Evolutionary conservation across 495 filamentous ascomycete genomes (phyloP).

Genomic region (Rhypophila decipiens): DNA sequence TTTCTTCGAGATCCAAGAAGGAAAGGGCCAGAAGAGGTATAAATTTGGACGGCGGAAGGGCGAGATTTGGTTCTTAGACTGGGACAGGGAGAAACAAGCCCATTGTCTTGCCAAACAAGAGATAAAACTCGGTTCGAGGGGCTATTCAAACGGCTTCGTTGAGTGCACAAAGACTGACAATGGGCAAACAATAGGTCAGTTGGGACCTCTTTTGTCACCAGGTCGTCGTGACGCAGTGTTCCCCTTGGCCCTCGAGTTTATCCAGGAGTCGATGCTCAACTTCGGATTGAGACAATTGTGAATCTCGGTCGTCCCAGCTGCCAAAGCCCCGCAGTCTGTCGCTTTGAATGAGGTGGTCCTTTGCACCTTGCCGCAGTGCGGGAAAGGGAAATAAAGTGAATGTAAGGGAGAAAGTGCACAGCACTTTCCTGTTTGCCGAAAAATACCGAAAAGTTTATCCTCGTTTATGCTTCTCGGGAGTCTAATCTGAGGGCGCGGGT

Average conservation of each 20-base stretch:
- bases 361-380: too few relatives aligned
- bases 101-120: background rate
- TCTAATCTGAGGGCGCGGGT: background rate
- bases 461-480: background rate
- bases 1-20: too few relatives aligned
- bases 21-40: too few relatives aligned
- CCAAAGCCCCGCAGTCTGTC: background rate
- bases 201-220: background rate
- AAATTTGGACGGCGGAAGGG: too few relatives aligned
- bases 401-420: background rate
- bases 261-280: too few relatives aligned
- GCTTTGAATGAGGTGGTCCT: background rate
- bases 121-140: too few relatives aligned
- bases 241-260: slow-evolving; percentile 1
- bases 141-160: too few relatives aligned
- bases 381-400: background rate
- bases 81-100: too few relatives aligned
- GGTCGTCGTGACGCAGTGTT: slow-evolving; percentile 1
- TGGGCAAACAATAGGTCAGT: slow-evolving; percentile 4
- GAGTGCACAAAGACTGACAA: slow-evolving; percentile 4
- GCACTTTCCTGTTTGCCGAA: background rate
- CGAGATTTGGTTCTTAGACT: too few relatives aligned
- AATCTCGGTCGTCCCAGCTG: too few relatives aligned
- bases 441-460: background rate
- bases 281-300: too few relatives aligned